Conservation (phyloP, 345 rosid species). For the Odontarrhena argentea region DNA sequence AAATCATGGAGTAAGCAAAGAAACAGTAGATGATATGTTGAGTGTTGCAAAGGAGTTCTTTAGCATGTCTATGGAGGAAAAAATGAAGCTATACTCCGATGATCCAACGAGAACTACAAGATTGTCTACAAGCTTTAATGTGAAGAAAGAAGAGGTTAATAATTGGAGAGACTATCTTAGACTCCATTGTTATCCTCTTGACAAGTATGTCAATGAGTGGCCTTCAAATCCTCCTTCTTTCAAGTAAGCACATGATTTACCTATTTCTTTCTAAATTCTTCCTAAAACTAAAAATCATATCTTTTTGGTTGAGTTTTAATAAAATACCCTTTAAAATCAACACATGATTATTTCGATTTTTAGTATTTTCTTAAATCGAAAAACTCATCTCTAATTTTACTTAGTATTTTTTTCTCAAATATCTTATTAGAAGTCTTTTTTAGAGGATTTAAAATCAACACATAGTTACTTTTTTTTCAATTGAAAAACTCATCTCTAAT, state of each 20-base stretch:
- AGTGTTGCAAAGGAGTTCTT: conserved; percentile 63
- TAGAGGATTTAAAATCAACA: too few relatives aligned
- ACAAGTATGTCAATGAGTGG: conserved; percentile 73
- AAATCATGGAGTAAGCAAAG: conserved; percentile 61
- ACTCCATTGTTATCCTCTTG: conserved; percentile 75
- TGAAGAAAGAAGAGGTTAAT: conserved; percentile 72
- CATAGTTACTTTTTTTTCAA: too few relatives aligned
- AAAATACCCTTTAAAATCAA: too few relatives aligned
- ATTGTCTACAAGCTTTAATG: conserved; percentile 81
- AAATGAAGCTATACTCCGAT: conserved; percentile 81
- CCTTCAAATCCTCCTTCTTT: conserved; percentile 75
- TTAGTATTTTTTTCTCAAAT: conserved; percentile 9
- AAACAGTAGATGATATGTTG: conserved; percentile 48
- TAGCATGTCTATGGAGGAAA: conserved; percentile 69
- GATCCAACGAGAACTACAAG: conserved; percentile 78
- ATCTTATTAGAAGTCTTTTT: too few relatives aligned
- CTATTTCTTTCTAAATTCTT: too few relatives aligned
- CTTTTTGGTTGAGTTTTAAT: too few relatives aligned
- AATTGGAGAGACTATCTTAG: conserved; percentile 92
- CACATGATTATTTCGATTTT: conserved; percentile 6
- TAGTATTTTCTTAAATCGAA: neutral
- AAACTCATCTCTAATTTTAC: neutral
- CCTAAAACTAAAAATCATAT: too few relatives aligned
- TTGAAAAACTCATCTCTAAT: too few relatives aligned
- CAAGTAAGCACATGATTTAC: conserved; percentile 49